Base-by-base conservation (phyloP, 108 stramenopile genomes). In the Cyclotella atomus region DNA sequence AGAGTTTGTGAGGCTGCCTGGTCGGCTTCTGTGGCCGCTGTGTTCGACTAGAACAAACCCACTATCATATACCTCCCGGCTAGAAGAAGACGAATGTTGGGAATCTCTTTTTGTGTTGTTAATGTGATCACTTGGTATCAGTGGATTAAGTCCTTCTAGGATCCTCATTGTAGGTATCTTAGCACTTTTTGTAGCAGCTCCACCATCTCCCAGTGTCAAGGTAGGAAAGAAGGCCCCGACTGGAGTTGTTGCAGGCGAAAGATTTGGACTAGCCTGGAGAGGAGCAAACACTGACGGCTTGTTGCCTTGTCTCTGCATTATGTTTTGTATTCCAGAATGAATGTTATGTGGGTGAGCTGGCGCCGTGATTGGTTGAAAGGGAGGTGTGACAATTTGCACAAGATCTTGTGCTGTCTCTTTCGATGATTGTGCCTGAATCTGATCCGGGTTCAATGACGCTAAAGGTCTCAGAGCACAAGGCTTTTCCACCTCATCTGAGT, bases 41-140 rank as follows among this genome's bases (percentile, higher is more conserved):
- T 91, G 87, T 47, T 92, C 91, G 6, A 95, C 94, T 81, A 95
- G 89, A 45, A 95, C 91, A 79, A 91, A 95, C 9, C 71, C 83
- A 10, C 86, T 87, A 38, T 80, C 82, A 47, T 73, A 87, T 17
- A 81, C 67, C 53, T 85, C 81, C 1, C 82, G 67, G 47, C 35
- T 68, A 2, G 77, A 79, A 30, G 70, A 53, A 34, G 65, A 67
- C 1, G 71, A 46, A 32, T 34, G 50, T 41, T 71, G 49, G n/a
- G 59, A 60, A 23, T 55, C 64, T 47, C 59, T 73, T 25, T 45
- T 34, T 15, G 16, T 30, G 24, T 23, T 65, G 17, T 3, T 65
- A 49, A 9, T 15, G 34, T 54, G 21, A 8, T 59, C 46, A 47
- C 5, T 47, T 30, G 27, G 1, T 32, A 19, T 25, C 14, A 23